Evolutionary conservation across 495 filamentous ascomycete species (phyloP).

Genomic region (Annulohypoxylon stygium): DNA sequence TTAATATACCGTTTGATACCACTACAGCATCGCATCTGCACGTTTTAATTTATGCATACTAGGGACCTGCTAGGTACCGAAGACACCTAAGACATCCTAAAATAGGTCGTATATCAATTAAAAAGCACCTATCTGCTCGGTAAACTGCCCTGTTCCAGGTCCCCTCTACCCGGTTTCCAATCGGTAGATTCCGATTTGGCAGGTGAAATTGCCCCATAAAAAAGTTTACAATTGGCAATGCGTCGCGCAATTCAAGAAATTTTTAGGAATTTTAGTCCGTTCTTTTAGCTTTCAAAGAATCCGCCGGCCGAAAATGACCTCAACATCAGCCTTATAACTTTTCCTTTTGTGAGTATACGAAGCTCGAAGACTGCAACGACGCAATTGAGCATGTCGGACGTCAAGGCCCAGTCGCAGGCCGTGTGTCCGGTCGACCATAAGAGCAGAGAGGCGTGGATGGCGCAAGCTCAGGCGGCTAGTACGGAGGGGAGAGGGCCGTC

Average conservation of each 20-base stretch:
- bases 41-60: background rate
- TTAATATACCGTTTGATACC: constrained; percentile 14
- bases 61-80: no score
- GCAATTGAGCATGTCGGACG: constrained; percentile 33
- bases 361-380: background rate
- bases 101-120: background rate
- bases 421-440: constrained; percentile 90
- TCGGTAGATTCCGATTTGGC: constrained; percentile 25
- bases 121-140: background rate
- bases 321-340: background rate
- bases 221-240: constrained; percentile 33
- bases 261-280: constrained; percentile 21
- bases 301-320: constrained; percentile 10
- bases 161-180: constrained; percentile 19
- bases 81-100: background rate
- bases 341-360: background rate
- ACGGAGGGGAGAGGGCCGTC: constrained; percentile 13
- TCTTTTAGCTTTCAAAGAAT: background rate
- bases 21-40: constrained; percentile 7
- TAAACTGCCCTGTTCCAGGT: background rate
- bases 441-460: constrained; percentile 85
- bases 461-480: constrained; percentile 53
- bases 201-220: constrained; percentile 31
- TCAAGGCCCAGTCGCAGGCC: constrained; percentile 25
- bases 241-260: constrained; percentile 22